These are phyloP conservation scores for apple (Malus domestica) DNA, from an alignment of 306 rosid genomes.

Conservation along the genomic window ASM211411v1 NC_041790.1:11396501-11397000, in stretches of 20 bases:
- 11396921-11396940: constrained; percentile 11
- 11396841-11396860: constrained; percentile 8
- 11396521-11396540: constrained; percentile 63
- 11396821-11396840: neutral
- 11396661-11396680: neutral
- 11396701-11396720: neutral
- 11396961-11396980: constrained; percentile 85
- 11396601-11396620: neutral
- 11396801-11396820: neutral
- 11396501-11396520: constrained; percentile 70
- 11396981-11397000: constrained; percentile 57
- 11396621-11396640: neutral
- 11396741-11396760: neutral
- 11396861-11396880: neutral
- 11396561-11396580: constrained; percentile 78
- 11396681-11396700: neutral
- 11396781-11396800: neutral
- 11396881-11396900: constrained; percentile 1
- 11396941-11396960: constrained; percentile 15
- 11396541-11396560: constrained; percentile 58
- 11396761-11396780: neutral
- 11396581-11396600: constrained; percentile 13
- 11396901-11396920: constrained; percentile 11
- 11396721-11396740: neutral
- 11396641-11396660: neutral